A percentile compares a stretch with the other conserved stretches of the same genome.
phyloP scores from a whole-genome alignment of 2,329 filamentous ascomycete species.

The Colletotrichum chrysophilum region DNA sequence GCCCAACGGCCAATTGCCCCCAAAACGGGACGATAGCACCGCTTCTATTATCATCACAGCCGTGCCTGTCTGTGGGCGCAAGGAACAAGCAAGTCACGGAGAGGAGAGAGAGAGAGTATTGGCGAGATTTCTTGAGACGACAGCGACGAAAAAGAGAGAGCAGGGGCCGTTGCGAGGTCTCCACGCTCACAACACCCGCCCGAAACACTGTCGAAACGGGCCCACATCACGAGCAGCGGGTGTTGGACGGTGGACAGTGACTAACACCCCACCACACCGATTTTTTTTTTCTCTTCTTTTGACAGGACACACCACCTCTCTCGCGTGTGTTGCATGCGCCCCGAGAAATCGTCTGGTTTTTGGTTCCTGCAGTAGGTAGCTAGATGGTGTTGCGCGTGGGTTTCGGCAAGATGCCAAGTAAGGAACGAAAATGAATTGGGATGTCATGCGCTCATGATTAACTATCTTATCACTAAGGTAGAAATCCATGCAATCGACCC shows the following conservation, averaged over 20 bases:
- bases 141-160: background rate
- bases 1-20: background rate
- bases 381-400: background rate
- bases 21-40: background rate
- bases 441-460: background rate
- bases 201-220: conserved; percentile 22
- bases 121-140: background rate
- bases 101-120: background rate
- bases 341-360: background rate
- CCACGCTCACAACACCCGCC: background rate
- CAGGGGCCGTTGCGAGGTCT: background rate
- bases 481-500: conserved; percentile 1
- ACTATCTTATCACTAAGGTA: background rate
- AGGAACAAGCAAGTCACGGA: background rate
- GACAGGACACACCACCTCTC: background rate
- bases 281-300: background rate
- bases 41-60: background rate
- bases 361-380: background rate
- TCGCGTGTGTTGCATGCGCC: background rate
- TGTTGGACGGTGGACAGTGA: background rate
- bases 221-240: background rate
- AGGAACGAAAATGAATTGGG: background rate
- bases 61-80: background rate
- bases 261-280: background rate
- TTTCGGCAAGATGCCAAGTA: background rate